Evolutionary conservation across 371 early-diverging fungal species (phyloP), one percentile per base, ranked within the genome.

Genomic region (Parasitella parasitica): DNA sequence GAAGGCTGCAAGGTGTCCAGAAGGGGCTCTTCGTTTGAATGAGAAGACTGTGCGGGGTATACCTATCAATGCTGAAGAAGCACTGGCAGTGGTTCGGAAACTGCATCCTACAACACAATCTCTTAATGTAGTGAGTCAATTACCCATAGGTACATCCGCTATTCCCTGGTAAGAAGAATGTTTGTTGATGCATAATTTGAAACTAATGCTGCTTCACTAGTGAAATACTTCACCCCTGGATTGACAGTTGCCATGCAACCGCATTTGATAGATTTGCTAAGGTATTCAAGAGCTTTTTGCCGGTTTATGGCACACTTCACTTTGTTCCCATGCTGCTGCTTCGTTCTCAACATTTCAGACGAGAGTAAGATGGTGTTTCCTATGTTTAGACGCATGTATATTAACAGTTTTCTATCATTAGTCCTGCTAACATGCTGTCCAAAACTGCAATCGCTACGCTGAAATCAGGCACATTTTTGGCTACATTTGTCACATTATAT

Each of bases 251-350:
- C 57, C 53, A 70, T 18, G 54, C 58, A 28, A 77, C 72, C 7
- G 79, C 76, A 18, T 20, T 82, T 6, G 81, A 82, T 48, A 72
- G 79, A 41, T 84, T 89, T 48, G 38, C 67, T 5, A 73, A 80
- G 16, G 89, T 88, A 4, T 79, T 83, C 32, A 80, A 80, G 54
- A 73, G 63, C 22, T 86, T 87, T 64, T 51, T 83, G 49, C 86
- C 91, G 18, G 86, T 91, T 8, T 90, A 91, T 58, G 84, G 86
- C n/a, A 80, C 88, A 7, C 74, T 91, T 55, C 89, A 89, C 46
- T 82, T 89, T 53, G 89, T 89, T 0, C 90, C 91, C 0, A 75
- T 88, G 81, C 48, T 89, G 9, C 66, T 87, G 13, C 76, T 91
- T 36, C 79, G 84, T 34, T 72, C 73, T 18, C 72, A 82, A 34